Evolutionary conservation across 1,284 basidiomycete genomes (phyloP), one percentile per base, ranked within the genome.

Genomic region (Lignosus rhinocerotis): DNA sequence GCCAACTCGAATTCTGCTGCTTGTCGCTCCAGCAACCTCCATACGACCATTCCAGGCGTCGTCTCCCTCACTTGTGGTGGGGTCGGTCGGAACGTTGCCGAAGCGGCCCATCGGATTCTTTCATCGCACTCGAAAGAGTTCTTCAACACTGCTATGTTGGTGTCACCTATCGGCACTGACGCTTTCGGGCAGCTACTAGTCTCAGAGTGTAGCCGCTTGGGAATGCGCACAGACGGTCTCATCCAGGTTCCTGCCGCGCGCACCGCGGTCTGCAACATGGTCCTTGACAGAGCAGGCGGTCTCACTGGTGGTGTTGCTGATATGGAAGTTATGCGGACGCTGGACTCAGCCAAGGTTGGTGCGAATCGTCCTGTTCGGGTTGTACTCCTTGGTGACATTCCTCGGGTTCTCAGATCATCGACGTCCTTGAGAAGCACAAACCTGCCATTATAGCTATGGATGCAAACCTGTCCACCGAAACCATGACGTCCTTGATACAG

Each of bases 1-100:
- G 70, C 78, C 69, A 73, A 78, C 66, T 61, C 72, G 43, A 61
- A 66, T 21, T 67, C 73, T 45, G 73, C 75, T 17, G 34, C 46
- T 17, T 12, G 47, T 2, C 39, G 41, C 8, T 21, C 55, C 2
- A 61, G 56, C 34, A 59, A 38, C 49, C 57, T 66, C 19, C 80
- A 86, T 52, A 92, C 94, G 0, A 99, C 97, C 0, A 81, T 83
- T 7, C 93, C 94, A 0, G 97, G 96, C 9, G 76, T 70, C 2
- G 84, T 98, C 14, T 76, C 77, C 2, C 66, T 96, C 31, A 84
- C 90, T 0, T 78, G 93, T 0, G 97, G 97, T 1, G 97, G 97
- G 12, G 97, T 99, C 3, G 95, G 85, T 0, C 85, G 96, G 25
- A 99, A 99, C 71, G 86, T 99, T 48, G 93, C 96, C 1, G 93